Conservation (phyloP, 2,329 filamentous ascomycete genomes). For the Microdochium paspali region DNA sequence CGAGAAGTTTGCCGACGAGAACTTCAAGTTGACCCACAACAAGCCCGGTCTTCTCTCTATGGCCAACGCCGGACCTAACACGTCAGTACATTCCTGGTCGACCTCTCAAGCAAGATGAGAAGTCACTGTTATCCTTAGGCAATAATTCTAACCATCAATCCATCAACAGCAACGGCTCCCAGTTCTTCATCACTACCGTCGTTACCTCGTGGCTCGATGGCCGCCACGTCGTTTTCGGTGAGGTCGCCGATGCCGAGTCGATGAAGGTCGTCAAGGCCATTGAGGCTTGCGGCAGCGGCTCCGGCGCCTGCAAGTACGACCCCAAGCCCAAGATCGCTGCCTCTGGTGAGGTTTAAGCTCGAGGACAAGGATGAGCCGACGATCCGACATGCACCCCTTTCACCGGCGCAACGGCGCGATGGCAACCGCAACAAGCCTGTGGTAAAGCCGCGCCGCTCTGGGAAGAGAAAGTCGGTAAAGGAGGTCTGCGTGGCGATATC, state of each 20-base stretch:
- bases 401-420: too few relatives aligned
- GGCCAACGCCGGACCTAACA: conserved; percentile 94
- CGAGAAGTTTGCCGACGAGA: conserved; percentile 90
- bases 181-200: conserved; percentile 97
- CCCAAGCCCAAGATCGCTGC: conserved; percentile 50
- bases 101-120: background rate
- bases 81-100: conserved; percentile 37
- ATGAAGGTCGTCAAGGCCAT: conserved; percentile 48
- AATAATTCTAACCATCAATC: conserved; percentile 29
- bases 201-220: conserved; percentile 77
- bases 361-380: background rate
- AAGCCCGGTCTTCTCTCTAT: conserved; percentile 78
- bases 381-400: background rate
- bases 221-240: conserved; percentile 79
- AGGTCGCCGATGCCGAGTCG: conserved; percentile 47
- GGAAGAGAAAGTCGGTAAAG: too few relatives aligned
- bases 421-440: too few relatives aligned
- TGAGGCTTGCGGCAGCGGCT: conserved; percentile 48
- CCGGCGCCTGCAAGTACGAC: conserved; percentile 44
- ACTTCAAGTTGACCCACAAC: conserved; percentile 70
- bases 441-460: too few relatives aligned
- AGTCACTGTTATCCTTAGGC: too few relatives aligned
- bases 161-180: conserved; percentile 77
- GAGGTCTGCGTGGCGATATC: too few relatives aligned
- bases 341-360: conserved; percentile 37